Conservation (phyloP, 495 filamentous ascomycete genomes). For the Aspergillus haitiensis region DNA sequence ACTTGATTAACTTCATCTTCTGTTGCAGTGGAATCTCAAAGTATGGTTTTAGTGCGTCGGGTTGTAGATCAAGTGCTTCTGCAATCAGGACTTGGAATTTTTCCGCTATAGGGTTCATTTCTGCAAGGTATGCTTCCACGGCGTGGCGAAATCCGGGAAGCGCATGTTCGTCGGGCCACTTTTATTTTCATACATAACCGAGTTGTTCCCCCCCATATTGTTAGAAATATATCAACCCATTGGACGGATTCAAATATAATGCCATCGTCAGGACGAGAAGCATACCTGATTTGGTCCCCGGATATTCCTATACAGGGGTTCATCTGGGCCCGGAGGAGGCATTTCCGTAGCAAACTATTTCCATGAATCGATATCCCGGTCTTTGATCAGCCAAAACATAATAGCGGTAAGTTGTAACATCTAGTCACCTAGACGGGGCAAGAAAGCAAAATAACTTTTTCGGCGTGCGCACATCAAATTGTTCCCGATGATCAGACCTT, state of each 20-base stretch:
- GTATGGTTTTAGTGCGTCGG: slow-evolving; percentile 74
- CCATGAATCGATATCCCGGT: neutral
- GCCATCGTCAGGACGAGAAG: neutral
- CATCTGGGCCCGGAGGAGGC: slow-evolving; percentile 57
- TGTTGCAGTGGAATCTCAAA: slow-evolving; percentile 79
- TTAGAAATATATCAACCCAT: no score
- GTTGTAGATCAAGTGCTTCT: slow-evolving; percentile 75
- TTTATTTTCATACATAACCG: neutral
- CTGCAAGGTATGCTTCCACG: slow-evolving; percentile 71
- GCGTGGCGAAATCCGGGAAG: slow-evolving; percentile 72
- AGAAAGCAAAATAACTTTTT: no score
- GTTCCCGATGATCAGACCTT: slow-evolving; percentile 62
- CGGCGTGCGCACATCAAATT: slow-evolving; percentile 72
- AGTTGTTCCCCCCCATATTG: no score
- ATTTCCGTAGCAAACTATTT: slow-evolving; percentile 60
- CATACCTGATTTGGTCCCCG: slow-evolving; percentile 68
- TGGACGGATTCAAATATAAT: no score
- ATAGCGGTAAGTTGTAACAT: neutral
- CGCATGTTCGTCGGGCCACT: slow-evolving; percentile 73
- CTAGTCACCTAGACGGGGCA: neutral
- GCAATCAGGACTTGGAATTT: slow-evolving; percentile 82
- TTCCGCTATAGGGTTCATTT: slow-evolving; percentile 69
- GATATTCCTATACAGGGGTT: slow-evolving; percentile 77
- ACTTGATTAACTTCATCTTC: slow-evolving; percentile 89
- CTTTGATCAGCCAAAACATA: no score